Conservation (phyloP, 768 basidiomycete genomes). For the Pseudohyphozyma bogoriensis region DNA sequence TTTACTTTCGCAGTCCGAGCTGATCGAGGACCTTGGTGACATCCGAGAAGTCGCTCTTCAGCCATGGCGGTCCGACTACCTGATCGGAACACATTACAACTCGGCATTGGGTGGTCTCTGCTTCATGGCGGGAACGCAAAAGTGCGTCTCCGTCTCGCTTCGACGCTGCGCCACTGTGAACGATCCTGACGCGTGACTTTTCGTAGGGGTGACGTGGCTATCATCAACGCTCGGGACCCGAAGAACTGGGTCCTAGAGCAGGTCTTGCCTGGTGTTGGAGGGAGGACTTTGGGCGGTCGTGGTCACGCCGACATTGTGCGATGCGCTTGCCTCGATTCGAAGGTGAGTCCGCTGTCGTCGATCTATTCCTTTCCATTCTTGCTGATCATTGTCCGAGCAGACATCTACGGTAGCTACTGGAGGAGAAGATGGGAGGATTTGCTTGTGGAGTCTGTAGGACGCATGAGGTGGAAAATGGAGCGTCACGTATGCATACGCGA, state of each 20-base stretch:
- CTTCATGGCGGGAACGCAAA: conserved; percentile 24
- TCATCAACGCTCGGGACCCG: conserved; percentile 20
- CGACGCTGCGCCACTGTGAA: neutral
- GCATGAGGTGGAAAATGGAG: too few species aligned
- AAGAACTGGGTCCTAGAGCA: conserved; percentile 29
- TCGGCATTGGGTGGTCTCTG: conserved; percentile 20
- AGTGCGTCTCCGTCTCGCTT: conserved; percentile 2
- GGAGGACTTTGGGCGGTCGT: conserved; percentile 8
- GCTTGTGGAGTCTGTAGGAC: conserved; percentile 27
- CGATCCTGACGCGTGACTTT: neutral
- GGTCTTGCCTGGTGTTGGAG: conserved; percentile 15
- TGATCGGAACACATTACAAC: conserved; percentile 27
- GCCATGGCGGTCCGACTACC: conserved; percentile 31
- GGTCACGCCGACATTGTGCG: conserved; percentile 33
- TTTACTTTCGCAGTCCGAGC: conserved; percentile 15
- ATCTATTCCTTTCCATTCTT: too few species aligned
- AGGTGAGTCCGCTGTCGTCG: neutral
- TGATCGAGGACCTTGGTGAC: conserved; percentile 29
- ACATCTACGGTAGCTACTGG: conserved; percentile 26
- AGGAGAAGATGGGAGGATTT: conserved; percentile 31
- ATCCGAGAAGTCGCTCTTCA: conserved; percentile 28
- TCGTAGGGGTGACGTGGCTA: conserved; percentile 25
- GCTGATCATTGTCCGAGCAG: neutral
- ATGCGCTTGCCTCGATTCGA: conserved; percentile 17
- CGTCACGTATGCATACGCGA: too few species aligned